Percentiles rank a stretch among this genome's conserved stretches.
These are phyloP conservation scores for Lactarius tabidus DNA, from an alignment of 768 basidiomycete species.

Conservation along the genomic window DNA sequence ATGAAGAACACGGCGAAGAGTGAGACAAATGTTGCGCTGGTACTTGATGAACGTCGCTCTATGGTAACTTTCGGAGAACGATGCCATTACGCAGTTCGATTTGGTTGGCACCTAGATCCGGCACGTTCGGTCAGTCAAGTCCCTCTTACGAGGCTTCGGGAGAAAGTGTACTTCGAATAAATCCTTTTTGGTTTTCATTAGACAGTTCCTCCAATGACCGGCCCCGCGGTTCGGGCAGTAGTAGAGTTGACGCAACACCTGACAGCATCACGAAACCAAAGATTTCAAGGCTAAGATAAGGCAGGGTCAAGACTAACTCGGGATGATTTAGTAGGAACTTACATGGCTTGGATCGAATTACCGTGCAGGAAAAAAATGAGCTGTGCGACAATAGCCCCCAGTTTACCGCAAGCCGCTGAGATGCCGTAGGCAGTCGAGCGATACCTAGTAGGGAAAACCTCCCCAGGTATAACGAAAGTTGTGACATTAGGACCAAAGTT, in stretches of 20 bases:
- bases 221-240: conserved; percentile 42
- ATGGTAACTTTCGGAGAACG: conserved; percentile 13
- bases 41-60: not conserved
- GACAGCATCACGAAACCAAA: conserved; percentile 48
- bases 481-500: conserved; percentile 45
- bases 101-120: conserved; percentile 8
- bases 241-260: conserved; percentile 39
- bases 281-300: conserved; percentile 36
- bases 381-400: conserved; percentile 42
- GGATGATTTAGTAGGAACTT: conserved; percentile 22
- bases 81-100: conserved; percentile 25
- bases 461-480: conserved; percentile 43
- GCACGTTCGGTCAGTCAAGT: not conserved
- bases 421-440: conserved; percentile 43
- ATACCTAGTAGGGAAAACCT: conserved; percentile 45
- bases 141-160: not conserved
- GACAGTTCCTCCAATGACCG: conserved; percentile 36
- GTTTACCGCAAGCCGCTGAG: conserved; percentile 43
- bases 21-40: not conserved
- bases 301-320: conserved; percentile 3
- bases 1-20: not conserved
- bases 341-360: conserved; percentile 35
- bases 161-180: conserved; percentile 26
- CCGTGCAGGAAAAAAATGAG: conserved; percentile 31
- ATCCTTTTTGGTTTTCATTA: conserved; percentile 36